Conservation (phyloP, 2,329 filamentous ascomycete genomes). For the Phaeosphaeriaceae sp. region DNA sequence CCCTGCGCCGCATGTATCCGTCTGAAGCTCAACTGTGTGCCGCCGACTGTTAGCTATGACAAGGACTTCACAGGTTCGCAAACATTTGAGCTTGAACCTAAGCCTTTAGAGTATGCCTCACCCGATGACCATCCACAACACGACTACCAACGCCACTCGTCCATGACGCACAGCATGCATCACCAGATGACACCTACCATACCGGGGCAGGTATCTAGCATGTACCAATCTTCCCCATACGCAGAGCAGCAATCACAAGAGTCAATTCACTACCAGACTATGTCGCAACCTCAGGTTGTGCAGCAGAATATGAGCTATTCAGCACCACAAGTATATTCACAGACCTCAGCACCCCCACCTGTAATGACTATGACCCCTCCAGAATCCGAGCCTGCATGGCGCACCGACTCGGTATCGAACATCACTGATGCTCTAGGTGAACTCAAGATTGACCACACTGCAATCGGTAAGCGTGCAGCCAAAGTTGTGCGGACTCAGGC, state of each 20-base stretch:
- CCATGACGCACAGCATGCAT: slow-evolving; percentile 38
- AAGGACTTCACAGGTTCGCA: slow-evolving; percentile 57
- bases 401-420: slow-evolving; percentile 61
- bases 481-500: slow-evolving; percentile 8
- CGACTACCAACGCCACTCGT: slow-evolving; percentile 46
- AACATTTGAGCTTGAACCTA: slow-evolving; percentile 50
- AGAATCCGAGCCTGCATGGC: slow-evolving; percentile 58
- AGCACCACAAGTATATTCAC: slow-evolving; percentile 42
- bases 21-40: slow-evolving; percentile 90
- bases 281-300: slow-evolving; percentile 42
- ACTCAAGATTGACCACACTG: slow-evolving; percentile 84
- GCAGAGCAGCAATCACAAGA: slow-evolving; percentile 42
- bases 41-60: slow-evolving; percentile 81
- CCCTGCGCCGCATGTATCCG: slow-evolving; percentile 93
- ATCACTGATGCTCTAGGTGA: slow-evolving; percentile 83
- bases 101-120: slow-evolving; percentile 48
- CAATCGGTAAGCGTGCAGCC: slow-evolving; percentile 70
- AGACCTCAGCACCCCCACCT: slow-evolving; percentile 30
- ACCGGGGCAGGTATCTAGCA: slow-evolving; percentile 36
- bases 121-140: slow-evolving; percentile 48
- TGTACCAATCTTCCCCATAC: slow-evolving; percentile 48
- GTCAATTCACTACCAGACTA: slow-evolving; percentile 44
- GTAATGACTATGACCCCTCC: slow-evolving; percentile 42
- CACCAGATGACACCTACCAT: slow-evolving; percentile 39
- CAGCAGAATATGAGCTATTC: slow-evolving; percentile 44